A percentile compares a stretch with the other conserved stretches of the same genome.
Conservation (phyloP, 75 land plant genomes). For the Picea sitchensis region DNA sequence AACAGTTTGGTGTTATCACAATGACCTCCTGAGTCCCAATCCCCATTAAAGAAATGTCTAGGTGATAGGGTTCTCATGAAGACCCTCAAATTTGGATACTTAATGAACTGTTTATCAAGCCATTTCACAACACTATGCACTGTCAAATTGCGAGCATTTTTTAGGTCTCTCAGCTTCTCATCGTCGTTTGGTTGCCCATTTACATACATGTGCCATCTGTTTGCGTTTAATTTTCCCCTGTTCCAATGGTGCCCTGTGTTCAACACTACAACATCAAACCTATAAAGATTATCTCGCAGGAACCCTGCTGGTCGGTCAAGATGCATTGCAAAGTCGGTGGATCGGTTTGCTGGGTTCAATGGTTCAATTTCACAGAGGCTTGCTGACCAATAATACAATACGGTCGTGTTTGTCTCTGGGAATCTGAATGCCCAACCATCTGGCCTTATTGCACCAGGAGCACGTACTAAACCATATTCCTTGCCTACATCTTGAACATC, state of each 20-base stretch:
- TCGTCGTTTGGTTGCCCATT: constrained; percentile 47
- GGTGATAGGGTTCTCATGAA: constrained; percentile 80
- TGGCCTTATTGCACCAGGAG: constrained; percentile 57
- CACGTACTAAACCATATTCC: constrained; percentile 52
- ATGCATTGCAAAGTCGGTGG: constrained; percentile 68
- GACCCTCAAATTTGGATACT: constrained; percentile 40
- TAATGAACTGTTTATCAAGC: constrained; percentile 53
- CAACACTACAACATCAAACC: constrained; percentile 70
- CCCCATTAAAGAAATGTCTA: constrained; percentile 86
- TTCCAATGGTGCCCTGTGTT: constrained; percentile 99
- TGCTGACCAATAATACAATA: constrained; percentile 87
- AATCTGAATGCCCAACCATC: constrained; percentile 76
- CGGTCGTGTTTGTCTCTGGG: constrained; percentile 71
- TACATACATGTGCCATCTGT: constrained; percentile 68
- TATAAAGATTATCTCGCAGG: constrained; percentile 39
- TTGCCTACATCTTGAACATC: constrained; percentile 53
- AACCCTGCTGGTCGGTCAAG: constrained; percentile 80
- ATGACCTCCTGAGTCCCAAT: constrained; percentile 96
- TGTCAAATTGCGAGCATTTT: constrained; percentile 52
- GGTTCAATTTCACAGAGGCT: constrained; percentile 68
- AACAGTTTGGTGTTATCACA: constrained; percentile 62
- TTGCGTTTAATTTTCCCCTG: constrained; percentile 71
- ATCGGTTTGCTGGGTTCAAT: constrained; percentile 25
- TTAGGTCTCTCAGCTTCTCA: constrained; percentile 23
- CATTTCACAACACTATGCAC: constrained; percentile 50